Conservation (phyloP, 805 yeast species). For the Tetrapisispora fleetii region DNA sequence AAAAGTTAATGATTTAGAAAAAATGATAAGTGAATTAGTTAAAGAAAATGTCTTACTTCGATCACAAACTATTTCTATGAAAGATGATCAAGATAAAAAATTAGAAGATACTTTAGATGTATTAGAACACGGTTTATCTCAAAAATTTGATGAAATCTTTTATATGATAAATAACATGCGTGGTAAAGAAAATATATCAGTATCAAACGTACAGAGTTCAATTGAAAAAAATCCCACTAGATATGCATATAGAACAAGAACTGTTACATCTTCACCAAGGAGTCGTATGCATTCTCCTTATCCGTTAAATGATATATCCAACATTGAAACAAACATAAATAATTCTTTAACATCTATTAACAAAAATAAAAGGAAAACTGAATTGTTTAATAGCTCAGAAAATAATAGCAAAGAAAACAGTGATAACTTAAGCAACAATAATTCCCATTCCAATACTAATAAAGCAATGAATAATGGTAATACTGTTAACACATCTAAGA, state of each 20-base stretch:
- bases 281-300: neutral
- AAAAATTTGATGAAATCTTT: constrained; percentile 37
- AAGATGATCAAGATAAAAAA: constrained; percentile 24
- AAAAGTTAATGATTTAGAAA: constrained; percentile 44
- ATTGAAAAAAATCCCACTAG: neutral
- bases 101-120: constrained; percentile 31
- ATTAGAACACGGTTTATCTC: constrained; percentile 35
- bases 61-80: constrained; percentile 28
- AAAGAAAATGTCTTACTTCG: constrained; percentile 40
- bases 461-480: neutral
- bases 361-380: neutral
- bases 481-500: constrained; percentile 9
- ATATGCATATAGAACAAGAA: neutral
- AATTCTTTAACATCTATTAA: neutral
- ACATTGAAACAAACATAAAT: neutral
- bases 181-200: constrained; percentile 32
- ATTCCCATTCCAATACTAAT: neutral
- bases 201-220: neutral
- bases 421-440: neutral
- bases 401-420: neutral
- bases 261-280: neutral
- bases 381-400: neutral
- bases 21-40: constrained; percentile 38
- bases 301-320: neutral
- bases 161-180: constrained; percentile 35